Evolutionary conservation across 179 eudicot genomes (phyloP).

Genomic region (Spergularia azorica): DNA sequence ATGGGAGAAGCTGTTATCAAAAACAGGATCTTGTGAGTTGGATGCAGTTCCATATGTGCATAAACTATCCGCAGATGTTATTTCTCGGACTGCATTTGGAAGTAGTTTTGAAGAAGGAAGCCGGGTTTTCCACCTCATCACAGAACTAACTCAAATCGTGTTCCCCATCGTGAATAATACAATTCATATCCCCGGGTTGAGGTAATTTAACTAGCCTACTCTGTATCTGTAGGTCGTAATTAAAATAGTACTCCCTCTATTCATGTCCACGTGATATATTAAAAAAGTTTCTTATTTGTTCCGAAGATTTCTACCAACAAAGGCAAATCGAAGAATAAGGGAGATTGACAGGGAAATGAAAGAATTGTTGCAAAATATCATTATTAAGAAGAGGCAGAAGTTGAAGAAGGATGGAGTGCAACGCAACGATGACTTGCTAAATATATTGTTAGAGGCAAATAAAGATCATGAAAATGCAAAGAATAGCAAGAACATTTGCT

Average conservation of each 20-base stretch:
- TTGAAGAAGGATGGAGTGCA: constrained; percentile 27
- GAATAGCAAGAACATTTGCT: neutral
- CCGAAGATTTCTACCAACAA: constrained; percentile 52
- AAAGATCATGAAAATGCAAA: neutral
- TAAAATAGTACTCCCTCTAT: too few species aligned
- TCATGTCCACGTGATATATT: neutral
- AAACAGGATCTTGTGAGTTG: constrained; percentile 27
- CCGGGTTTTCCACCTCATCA: constrained; percentile 32
- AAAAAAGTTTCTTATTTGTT: neutral
- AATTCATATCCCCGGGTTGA: constrained; percentile 43
- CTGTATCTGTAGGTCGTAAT: neutral
- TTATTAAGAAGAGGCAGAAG: constrained; percentile 35
- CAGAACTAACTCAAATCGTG: constrained; percentile 14
- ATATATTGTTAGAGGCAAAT: constrained; percentile 43
- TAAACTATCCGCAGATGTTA: constrained; percentile 31
- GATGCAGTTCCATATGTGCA: constrained; percentile 34
- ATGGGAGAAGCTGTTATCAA: constrained; percentile 42
- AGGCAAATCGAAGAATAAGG: constrained; percentile 33
- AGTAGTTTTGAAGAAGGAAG: constrained; percentile 41
- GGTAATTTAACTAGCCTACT: constrained; percentile 13
- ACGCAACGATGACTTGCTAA: constrained; percentile 38
- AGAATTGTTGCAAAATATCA: constrained; percentile 3
- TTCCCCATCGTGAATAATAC: neutral
- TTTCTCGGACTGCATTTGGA: constrained; percentile 44
- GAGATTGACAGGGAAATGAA: constrained; percentile 18